Base-by-base conservation (phyloP, 164 flowering plant genomes). In the Vitis cinerea region DNA sequence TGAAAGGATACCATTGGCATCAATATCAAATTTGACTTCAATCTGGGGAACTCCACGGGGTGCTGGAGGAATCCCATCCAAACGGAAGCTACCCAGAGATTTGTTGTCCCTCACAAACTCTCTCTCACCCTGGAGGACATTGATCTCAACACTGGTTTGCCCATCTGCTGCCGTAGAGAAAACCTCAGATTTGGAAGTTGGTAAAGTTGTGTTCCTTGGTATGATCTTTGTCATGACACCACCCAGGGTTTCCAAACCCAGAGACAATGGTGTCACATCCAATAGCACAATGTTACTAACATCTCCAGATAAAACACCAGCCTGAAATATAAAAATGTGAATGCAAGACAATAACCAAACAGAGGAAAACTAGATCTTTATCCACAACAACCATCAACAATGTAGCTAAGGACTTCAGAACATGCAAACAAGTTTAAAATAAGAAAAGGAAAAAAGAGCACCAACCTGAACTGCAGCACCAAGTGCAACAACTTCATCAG, bases 381-480 rank as follows among this genome's bases (percentile, higher is more conserved):
- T 15, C 27, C 27, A 60, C 12, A 19, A 16, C 0, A n/a, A 15
- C 49, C 4, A 17, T 6, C 50, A 29, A 17, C 50, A 64, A 16
- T 53, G 27, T 8, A 9, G 37, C 10, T 1, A 50, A 9, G 3
- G 16, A 15, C 6, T 51, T 9, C 68, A 53, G 27, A 57, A 57
- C 19, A 66, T 10, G 29, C 23, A 64, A 47, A 48, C 15, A 30
- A 61, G 37, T 48, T 37, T 23, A 23, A 0, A 23, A 60, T 44
- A 9, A 49, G 64, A 57, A 53, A 16, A 11, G 9, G 14, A 50
- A 17, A 63, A 61, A 16, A 54, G 27, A 68, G 0, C 23, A 58
- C 63, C 8, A 30, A 92, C 95, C 93, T 90, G 95, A 59, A 92
- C 97, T 15, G 95, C 95, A 78, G 95, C 97, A 16, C 95, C 97